These are phyloP conservation scores for Skeletonema menzelii DNA, from an alignment of 108 stramenopile genomes.

Conservation along the genomic window DNA sequence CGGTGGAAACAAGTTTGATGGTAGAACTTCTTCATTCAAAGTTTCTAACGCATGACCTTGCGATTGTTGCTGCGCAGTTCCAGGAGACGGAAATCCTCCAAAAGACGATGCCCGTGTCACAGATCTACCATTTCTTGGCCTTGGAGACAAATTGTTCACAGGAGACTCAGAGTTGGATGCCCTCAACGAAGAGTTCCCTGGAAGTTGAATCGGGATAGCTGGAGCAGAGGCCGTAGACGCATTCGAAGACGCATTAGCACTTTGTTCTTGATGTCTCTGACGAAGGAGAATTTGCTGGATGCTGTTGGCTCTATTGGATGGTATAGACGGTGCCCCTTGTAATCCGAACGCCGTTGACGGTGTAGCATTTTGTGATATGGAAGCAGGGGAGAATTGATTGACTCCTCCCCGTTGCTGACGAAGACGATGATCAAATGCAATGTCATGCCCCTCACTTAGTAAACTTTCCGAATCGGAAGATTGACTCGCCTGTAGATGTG, in stretches of 20 bases:
- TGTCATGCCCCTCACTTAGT: neutral
- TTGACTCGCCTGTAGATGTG: neutral
- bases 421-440: slow-evolving; percentile 1
- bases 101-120: neutral
- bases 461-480: neutral
- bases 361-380: slow-evolving; percentile 1
- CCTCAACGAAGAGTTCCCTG: neutral
- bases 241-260: slow-evolving; percentile 4
- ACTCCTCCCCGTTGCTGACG: neutral
- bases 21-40: slow-evolving; percentile 6
- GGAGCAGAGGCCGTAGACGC: neutral
- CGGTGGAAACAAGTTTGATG: neutral
- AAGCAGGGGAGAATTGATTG: neutral
- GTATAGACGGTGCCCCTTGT: neutral
- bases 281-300: neutral
- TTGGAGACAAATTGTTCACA: neutral
- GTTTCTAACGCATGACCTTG: neutral
- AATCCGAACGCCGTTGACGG: neutral
- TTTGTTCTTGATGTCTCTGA: neutral
- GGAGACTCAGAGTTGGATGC: neutral
- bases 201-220: neutral
- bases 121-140: neutral
- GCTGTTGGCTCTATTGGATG: neutral
- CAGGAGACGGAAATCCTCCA: slow-evolving; percentile 13
- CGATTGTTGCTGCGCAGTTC: neutral